Evolutionary conservation across 106 monocot genomes (phyloP).

Genomic region (Ottelia alismoides): DNA sequence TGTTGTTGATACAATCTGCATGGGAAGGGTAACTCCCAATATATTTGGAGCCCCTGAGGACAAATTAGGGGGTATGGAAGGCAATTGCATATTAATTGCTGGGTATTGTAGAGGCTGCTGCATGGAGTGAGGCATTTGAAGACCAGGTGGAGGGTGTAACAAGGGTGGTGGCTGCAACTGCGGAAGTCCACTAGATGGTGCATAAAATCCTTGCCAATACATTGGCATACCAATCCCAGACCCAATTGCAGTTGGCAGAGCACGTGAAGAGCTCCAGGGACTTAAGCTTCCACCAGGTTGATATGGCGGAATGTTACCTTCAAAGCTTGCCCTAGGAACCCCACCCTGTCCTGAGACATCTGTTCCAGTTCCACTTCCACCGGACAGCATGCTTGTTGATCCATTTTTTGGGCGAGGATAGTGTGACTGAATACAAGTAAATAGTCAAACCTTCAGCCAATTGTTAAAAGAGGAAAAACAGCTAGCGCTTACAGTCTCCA

Average conservation of each 20-base stretch:
- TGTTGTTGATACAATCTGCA: too few relatives aligned
- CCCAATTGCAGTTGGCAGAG: conserved; percentile 25
- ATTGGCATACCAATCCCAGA: conserved; percentile 54
- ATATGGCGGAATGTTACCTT: conserved; percentile 45
- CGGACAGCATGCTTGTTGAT: conserved; percentile 21
- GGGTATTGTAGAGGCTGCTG: conserved; percentile 45
- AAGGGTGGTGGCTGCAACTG: conserved; percentile 40
- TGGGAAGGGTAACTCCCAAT: too few relatives aligned
- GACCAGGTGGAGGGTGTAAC: conserved; percentile 36
- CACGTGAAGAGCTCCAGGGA: conserved; percentile 35
- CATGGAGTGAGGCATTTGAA: conserved; percentile 29
- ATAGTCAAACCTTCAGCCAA: conserved; percentile 53
- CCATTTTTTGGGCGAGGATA: too few relatives aligned
- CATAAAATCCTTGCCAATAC: too few relatives aligned
- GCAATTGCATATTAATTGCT: too few relatives aligned
- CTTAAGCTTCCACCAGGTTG: conserved; percentile 47
- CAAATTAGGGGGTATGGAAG: too few relatives aligned
- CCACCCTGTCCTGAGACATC: conserved; percentile 37
- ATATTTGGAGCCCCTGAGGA: too few relatives aligned
- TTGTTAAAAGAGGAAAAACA: conserved; percentile 16
- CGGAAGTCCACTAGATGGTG: conserved; percentile 31
- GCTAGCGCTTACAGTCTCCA: neutral
- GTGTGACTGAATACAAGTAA: too few relatives aligned
- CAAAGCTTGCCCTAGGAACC: conserved; percentile 39
- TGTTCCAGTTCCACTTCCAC: conserved; percentile 28